A percentile compares a stretch with the other conserved stretches of the same genome.
Conservation (phyloP, 306 rosid genomes). For the Trifolium repens region DNA sequence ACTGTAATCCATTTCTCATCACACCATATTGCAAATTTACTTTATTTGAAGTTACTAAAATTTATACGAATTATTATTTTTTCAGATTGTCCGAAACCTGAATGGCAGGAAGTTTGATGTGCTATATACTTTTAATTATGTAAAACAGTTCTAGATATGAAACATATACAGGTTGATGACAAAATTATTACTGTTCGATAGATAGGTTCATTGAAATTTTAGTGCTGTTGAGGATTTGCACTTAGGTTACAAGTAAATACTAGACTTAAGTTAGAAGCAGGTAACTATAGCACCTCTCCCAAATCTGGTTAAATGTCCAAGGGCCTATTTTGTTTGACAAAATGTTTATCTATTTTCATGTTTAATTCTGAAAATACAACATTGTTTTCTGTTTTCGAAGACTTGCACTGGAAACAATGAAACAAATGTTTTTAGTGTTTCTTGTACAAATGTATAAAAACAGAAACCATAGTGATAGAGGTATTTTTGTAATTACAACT, state of each 20-base stretch:
- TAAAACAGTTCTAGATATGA: slow-evolving; percentile 4
- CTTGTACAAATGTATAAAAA: not conserved
- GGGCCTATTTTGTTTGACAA: not conserved
- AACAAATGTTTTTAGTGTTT: not conserved
- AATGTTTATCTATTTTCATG: not conserved
- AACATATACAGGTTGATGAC: slow-evolving; percentile 17
- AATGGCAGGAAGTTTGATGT: slow-evolving; percentile 30
- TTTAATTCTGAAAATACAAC: not conserved
- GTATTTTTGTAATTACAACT: not conserved
- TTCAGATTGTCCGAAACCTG: slow-evolving; percentile 32
- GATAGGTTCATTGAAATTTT: slow-evolving; percentile 31
- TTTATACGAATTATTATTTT: slow-evolving; percentile 7
- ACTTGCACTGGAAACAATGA: not conserved
- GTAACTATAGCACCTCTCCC: not conserved
- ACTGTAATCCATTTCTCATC: slow-evolving; percentile 15
- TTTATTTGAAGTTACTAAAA: slow-evolving; percentile 21
- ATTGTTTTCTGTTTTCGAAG: not conserved
- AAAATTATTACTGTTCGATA: slow-evolving; percentile 25
- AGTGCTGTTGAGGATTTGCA: slow-evolving; percentile 32
- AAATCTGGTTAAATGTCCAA: not conserved
- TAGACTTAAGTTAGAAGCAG: slow-evolving; percentile 6
- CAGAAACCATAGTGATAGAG: not conserved
- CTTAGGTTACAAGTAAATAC: slow-evolving; percentile 22
- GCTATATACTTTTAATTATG: slow-evolving; percentile 18
- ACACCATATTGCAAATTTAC: slow-evolving; percentile 10